A percentile compares a stretch with the other conserved stretches of the same genome.
These are phyloP conservation scores for Podila horticola DNA, from an alignment of 192 early-diverging fungal species.

Conservation along the genomic window DNA sequence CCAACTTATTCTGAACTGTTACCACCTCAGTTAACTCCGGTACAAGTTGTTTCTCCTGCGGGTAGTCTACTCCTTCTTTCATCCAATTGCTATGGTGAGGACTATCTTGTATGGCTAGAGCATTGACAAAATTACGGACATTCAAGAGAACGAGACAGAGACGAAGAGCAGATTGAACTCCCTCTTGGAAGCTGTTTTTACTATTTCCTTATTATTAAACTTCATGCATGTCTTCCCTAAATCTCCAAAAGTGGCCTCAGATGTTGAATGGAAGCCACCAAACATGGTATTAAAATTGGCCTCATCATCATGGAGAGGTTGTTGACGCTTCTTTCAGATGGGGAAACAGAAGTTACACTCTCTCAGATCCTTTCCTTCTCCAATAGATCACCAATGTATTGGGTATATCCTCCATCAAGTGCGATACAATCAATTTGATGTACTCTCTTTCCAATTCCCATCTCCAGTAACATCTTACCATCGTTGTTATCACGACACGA, in stretches of 20 bases:
- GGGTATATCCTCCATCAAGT: slow-evolving; percentile 2
- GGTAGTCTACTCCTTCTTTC: neutral
- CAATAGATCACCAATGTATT: neutral
- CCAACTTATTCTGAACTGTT: slow-evolving; percentile 1
- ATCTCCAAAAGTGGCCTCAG: neutral
- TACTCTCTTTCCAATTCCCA: neutral
- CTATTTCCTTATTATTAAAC: neutral
- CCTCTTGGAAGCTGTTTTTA: neutral
- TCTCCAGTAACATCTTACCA: neutral
- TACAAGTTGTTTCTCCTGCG: neutral
- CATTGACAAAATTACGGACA: neutral
- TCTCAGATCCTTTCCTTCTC: neutral
- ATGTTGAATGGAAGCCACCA: neutral
- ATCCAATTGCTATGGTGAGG: neutral
- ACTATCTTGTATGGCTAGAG: neutral
- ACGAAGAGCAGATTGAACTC: neutral
- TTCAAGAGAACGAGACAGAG: neutral
- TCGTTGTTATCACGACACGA: neutral
- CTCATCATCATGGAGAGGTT: neutral
- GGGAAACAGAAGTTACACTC: neutral
- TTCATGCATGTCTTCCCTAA: neutral
- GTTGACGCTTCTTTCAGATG: neutral
- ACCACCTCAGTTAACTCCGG: neutral
- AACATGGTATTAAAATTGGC: neutral
- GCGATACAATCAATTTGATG: neutral